These are phyloP conservation scores for Xylaria intraflava DNA, from an alignment of 495 filamentous ascomycete genomes.

Conservation along the genomic window DNA sequence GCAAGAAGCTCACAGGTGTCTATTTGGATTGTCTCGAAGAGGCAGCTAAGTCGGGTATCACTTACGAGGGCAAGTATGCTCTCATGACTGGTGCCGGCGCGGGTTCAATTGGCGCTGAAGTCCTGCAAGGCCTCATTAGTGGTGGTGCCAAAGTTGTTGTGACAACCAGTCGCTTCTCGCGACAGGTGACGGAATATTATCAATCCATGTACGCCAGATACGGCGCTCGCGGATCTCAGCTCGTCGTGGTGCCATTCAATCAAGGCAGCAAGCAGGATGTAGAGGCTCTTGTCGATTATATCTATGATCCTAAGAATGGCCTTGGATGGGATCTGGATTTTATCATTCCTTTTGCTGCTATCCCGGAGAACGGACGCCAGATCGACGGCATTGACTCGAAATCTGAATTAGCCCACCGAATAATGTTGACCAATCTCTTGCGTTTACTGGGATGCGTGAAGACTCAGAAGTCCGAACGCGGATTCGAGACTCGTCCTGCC, in stretches of 20 bases:
- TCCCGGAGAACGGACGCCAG: slow-evolving; percentile 95
- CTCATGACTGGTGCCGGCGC: slow-evolving; percentile 98
- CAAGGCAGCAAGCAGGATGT: slow-evolving; percentile 97
- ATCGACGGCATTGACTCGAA: slow-evolving; percentile 97
- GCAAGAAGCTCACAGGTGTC: slow-evolving; percentile 88
- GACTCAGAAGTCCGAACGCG: slow-evolving; percentile 74
- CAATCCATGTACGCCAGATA: slow-evolving; percentile 96
- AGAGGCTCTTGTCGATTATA: slow-evolving; percentile 85
- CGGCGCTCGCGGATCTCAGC: slow-evolving; percentile 87
- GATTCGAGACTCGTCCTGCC: slow-evolving; percentile 89
- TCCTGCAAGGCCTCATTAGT: slow-evolving; percentile 91
- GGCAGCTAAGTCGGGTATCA: slow-evolving; percentile 77
- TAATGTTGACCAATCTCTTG: slow-evolving; percentile 97
- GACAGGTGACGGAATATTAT: slow-evolving; percentile 98
- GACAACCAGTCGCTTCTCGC: slow-evolving; percentile 92
- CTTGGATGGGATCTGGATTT: slow-evolving; percentile 98
- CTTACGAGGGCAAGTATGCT: slow-evolving; percentile 90
- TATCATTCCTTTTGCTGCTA: slow-evolving; percentile 93
- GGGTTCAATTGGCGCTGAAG: slow-evolving; percentile 97
- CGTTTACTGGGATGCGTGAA: slow-evolving; percentile 88
- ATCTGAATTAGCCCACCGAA: slow-evolving; percentile 95
- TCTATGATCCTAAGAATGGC: slow-evolving; percentile 94
- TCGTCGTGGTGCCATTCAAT: slow-evolving; percentile 98
- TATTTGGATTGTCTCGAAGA: slow-evolving; percentile 89
- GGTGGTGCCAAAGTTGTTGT: slow-evolving; percentile 95